phyloP scores from a whole-genome alignment of 768 basidiomycete species.

The Trametes sanguinea region DNA sequence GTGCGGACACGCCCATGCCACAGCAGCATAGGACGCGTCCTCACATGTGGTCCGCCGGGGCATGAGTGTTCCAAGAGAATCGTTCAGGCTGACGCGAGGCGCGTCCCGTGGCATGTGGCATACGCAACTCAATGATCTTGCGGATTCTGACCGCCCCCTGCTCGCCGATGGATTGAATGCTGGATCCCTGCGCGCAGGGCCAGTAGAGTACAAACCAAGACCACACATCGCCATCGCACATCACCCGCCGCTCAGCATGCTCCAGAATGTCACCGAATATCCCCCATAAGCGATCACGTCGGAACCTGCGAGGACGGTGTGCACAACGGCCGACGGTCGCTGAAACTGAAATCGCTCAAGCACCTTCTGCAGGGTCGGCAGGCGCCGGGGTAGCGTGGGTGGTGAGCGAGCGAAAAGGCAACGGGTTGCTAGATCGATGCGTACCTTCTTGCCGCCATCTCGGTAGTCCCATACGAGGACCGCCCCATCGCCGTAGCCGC shows the following conservation, averaged over 20 bases:
- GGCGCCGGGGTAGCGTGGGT: neutral
- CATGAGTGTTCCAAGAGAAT: conserved; percentile 22
- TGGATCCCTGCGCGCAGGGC: neutral
- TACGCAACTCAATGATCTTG: conserved; percentile 7
- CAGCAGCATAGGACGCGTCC: conserved; percentile 16
- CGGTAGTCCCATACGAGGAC: conserved; percentile 54
- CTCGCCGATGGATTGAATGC: conserved; percentile 9
- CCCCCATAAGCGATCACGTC: conserved; percentile 45
- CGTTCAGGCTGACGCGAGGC: conserved; percentile 12
- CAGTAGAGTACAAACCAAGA: neutral
- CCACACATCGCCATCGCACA: conserved; percentile 3
- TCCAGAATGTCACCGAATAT: conserved; percentile 41
- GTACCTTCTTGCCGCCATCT: conserved; percentile 42
- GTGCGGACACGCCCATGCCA: conserved; percentile 17
- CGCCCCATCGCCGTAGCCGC: conserved; percentile 43
- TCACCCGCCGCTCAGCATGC: conserved; percentile 9
- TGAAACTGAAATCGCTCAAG: conserved; percentile 36
- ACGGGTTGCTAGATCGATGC: conserved; percentile 21
- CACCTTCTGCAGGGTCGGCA: conserved; percentile 36
- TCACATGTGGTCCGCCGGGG: conserved; percentile 18
- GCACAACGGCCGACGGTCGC: conserved; percentile 39
- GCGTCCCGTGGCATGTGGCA: conserved; percentile 20
- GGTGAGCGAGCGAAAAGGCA: conserved; percentile 8
- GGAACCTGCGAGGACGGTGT: conserved; percentile 42
- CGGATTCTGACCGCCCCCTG: neutral